Base-by-base conservation (phyloP, 371 early-diverging fungal genomes). In the Mortierella sp. region DNA sequence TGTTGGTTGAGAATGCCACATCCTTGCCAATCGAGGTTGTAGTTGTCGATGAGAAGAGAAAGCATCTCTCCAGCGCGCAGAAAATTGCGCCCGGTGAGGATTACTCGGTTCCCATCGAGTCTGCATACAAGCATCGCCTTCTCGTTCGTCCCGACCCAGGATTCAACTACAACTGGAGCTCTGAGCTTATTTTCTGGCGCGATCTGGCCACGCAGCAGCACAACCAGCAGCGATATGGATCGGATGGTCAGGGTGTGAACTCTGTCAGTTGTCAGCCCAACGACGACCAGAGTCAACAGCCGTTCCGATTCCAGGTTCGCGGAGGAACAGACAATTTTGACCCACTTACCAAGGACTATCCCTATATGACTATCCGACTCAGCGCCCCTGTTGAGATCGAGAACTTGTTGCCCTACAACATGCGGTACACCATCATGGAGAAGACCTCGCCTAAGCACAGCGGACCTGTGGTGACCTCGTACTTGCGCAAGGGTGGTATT, bases 331-430 rank as follows among this genome's bases (percentile, higher is more conserved):
- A 91, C 70, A 91, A 90, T 73, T 91, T 92, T 78, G 89, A 92
- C 77, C 88, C 91, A 0, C 72, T 92, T n/a, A 88, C 88, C 73
- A 92, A 91, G 63, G 90, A 92, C 47, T 97, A 97, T 83, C 98
- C 98, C 28, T 93, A 89, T 72, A 94, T 98, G 95, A 91, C 93
- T 8, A 94, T 98, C 73, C 92, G 94, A 31, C 82, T 99, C 54
- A 92, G 96, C 52, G 95, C 98, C 19, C 99, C 99, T 16, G 91
- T 99, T 47, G 96, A 97, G 88, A 92, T 99, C 47, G 99, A 99
- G 89, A 99, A 99, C 82, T 88, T 98, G 55, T 88, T 99, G 58
- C 99, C 99, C 0, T 97, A 95, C 86, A 94, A 96, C 78, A 89
- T 97, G 82, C 93, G 93, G 52, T 97, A 96, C 82, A 86, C 84